Evolutionary conservation across 805 yeast species (phyloP).

Genomic region (Scheffersomyces lignosus): DNA sequence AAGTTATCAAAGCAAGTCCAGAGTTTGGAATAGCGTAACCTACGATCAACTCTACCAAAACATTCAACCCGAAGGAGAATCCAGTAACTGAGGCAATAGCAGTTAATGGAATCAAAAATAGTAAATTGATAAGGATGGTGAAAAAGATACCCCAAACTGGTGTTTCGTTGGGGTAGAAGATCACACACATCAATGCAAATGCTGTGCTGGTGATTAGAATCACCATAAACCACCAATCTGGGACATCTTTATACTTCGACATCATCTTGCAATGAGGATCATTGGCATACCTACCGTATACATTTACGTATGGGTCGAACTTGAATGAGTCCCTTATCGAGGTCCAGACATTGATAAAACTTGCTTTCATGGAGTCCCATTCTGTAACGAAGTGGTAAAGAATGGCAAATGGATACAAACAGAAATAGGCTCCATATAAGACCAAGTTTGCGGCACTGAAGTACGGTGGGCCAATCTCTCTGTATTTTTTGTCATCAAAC

Average conservation of each 20-base stretch:
- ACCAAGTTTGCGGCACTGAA: constrained; percentile 63
- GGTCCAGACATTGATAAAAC: constrained; percentile 34
- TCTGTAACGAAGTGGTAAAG: constrained; percentile 49
- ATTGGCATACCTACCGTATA: constrained; percentile 25
- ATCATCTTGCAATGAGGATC: constrained; percentile 63
- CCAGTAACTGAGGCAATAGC: constrained; percentile 65
- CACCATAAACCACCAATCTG: constrained; percentile 66
- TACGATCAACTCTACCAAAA: constrained; percentile 60
- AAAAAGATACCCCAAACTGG: constrained; percentile 66
- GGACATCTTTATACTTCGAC: constrained; percentile 64
- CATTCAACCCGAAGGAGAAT: constrained; percentile 57
- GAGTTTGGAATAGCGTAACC: constrained; percentile 65
- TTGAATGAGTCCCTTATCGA: constrained; percentile 29
- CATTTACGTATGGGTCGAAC: constrained; percentile 9
- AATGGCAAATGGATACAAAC: constrained; percentile 56
- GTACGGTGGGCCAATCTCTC: constrained; percentile 63
- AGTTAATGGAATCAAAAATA: constrained; percentile 61
- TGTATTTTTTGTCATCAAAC: constrained; percentile 49
- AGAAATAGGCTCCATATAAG: constrained; percentile 56
- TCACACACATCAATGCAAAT: constrained; percentile 44
- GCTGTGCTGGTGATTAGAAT: constrained; percentile 47
- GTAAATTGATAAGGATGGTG: constrained; percentile 52
- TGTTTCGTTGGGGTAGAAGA: constrained; percentile 51
- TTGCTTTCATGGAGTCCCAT: constrained; percentile 40
- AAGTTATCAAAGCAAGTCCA: constrained; percentile 57